These are phyloP conservation scores for Apophysomyces sp. DNA, from an alignment of 371 early-diverging fungal species.

Conservation along the genomic window DNA sequence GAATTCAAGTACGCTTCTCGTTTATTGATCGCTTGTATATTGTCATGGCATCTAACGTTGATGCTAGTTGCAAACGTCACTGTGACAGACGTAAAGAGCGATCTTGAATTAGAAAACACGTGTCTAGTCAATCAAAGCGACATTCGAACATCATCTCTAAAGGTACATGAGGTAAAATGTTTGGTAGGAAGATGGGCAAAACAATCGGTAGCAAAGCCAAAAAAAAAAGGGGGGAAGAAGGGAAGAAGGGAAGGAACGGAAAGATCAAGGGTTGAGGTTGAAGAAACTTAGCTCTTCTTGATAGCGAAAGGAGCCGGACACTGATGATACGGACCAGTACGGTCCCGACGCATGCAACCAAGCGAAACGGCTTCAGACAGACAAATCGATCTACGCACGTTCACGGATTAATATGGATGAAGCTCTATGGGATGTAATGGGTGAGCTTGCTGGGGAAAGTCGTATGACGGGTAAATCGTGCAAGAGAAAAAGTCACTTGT, in stretches of 20 bases:
- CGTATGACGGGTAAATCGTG: constrained; percentile 32
- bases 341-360: neutral
- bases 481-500: neutral
- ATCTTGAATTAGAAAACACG: neutral
- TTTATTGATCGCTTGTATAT: neutral
- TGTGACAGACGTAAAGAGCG: neutral
- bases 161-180: constrained; percentile 1
- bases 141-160: neutral
- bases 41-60: neutral
- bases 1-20: neutral
- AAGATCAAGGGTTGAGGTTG: neutral
- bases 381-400: constrained; percentile 12
- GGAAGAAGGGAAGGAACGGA: neutral
- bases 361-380: neutral
- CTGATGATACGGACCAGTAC: neutral
- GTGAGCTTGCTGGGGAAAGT: constrained; percentile 26
- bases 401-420: constrained; percentile 23
- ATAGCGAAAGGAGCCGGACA: neutral
- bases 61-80: neutral
- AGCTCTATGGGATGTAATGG: constrained; percentile 27
- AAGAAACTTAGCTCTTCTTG: neutral
- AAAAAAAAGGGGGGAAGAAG: neutral
- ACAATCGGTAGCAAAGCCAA: neutral
- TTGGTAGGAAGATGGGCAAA: neutral
- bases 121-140: neutral